A percentile compares a stretch with the other conserved stretches of the same genome.
Conservation (phyloP, 306 rosid species). For the Alnus rubra region DNA sequence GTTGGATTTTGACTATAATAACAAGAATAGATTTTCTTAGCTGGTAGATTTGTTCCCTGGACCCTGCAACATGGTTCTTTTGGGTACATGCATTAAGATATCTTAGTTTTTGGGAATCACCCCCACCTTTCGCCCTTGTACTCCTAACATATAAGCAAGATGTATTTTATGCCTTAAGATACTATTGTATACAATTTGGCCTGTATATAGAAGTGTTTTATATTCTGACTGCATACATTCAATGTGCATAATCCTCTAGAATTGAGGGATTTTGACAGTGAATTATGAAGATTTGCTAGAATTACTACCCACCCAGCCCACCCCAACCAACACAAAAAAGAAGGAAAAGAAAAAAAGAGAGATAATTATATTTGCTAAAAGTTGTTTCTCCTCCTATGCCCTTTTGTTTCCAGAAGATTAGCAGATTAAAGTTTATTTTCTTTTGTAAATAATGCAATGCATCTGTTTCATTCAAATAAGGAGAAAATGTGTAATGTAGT, state of each 20-base stretch:
- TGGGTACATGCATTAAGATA: slow-evolving; percentile 7
- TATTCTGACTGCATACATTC: not conserved
- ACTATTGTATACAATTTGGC: not conserved
- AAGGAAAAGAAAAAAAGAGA: not conserved
- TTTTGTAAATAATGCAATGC: not conserved
- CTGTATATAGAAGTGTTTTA: not conserved
- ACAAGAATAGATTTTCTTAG: not conserved
- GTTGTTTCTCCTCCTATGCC: not conserved
- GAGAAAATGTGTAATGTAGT: not conserved
- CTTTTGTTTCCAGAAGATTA: not conserved
- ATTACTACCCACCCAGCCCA: not conserved
- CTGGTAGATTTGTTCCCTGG: slow-evolving; percentile 23
- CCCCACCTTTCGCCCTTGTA: too few species aligned
- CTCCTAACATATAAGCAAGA: too few species aligned
- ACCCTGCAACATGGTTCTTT: not conserved
- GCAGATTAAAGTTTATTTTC: not conserved
- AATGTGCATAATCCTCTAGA: not conserved
- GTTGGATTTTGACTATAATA: slow-evolving; percentile 16
- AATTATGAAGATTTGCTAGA: not conserved
- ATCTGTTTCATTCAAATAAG: not conserved
- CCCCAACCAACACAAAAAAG: not conserved
- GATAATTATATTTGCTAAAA: not conserved
- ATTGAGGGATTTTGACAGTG: not conserved
- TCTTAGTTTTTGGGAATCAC: too few species aligned
- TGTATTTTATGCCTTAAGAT: not conserved